Evolutionary conservation across 2,329 filamentous ascomycete genomes (phyloP), one percentile per base, ranked within the genome.

Genomic region (Xylariomycetidae sp.): DNA sequence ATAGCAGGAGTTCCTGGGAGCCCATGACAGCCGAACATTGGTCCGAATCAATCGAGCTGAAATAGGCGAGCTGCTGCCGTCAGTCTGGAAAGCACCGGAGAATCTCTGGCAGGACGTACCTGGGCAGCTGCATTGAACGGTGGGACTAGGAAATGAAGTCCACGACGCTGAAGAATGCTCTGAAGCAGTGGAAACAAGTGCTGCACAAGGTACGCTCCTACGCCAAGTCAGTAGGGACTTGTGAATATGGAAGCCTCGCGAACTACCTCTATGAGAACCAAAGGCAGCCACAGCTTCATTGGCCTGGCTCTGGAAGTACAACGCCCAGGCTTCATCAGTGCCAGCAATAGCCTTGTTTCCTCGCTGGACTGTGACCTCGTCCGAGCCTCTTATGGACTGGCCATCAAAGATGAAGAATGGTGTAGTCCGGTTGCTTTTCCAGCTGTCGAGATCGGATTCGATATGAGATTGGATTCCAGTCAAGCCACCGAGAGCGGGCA

Each of bases 321-420:
- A 65, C 3, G 76, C 74, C 90, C 92, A 98, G 4, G 90, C 92
- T 37, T 81, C 68, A 45, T 85, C 75, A 32, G 86, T 87, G 46
- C 81, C 79, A 41, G 74, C 61, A 43, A 82, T 79, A 45, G 86
- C 83, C 19, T 70, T 69, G 30, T 73, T 73, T 17, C 76, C 76
- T 28, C 76, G 74, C 45, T 78, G 72, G 34, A 82, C 70, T 16
- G 79, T 68, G 39, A 80, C 70, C 29, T 85, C 78, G 50, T 89
- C 81, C 52, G 85, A 82, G 37, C 83, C 84, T 24, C 79, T 79
- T 40, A 88, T 74, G 24, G 87, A 78, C 50, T 95, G 76, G 22
- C 92, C 92, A 57, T 90, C 85, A 61, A 98, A 98, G 32, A 98
- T 72, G 58, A 98, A 96, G 43, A 93, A 67, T 2, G 85, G 85